Base-by-base conservation (phyloP, 805 yeast genomes). In the Candida xiaguanensis region DNA sequence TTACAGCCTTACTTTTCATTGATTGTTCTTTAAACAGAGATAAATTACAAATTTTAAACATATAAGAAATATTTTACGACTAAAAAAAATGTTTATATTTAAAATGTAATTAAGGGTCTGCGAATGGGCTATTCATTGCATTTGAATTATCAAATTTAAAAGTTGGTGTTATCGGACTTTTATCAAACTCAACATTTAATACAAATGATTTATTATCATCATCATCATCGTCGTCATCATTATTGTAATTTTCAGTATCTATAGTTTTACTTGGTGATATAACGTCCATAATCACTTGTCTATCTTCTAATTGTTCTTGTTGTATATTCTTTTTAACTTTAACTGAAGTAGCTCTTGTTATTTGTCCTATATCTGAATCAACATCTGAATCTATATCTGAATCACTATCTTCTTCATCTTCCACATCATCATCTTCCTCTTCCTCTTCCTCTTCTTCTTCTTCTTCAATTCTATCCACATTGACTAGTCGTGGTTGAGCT, bases 401-500 rank as follows among this genome's bases (percentile, higher is more conserved):
- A 32, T 47, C 55, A 32, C 49, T 19, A 16, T 20, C 34, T 9
- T 36, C 33, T 16, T 28, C 24, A 5, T 16, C 20, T 3, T 13
- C 15, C 12, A 26, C 34, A 3, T 25, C 36, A 45, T 47, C 55
- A 13, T 51, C 56, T 3, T 48, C 55, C 2, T 51, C 57, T 0
- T 53, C 60, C 3, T 51, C 55, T 17, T 49, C 57, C 17, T 59
- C 67, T 43, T 65, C 72, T 9, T 63, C 65, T 34, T 65, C 72
- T 48, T 68, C 74, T 31, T 67, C 72, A 39, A 68, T 72, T 43
- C 64, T 63, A 37, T 58, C 74, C 29, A 78, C 74, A 38, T 72
- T 72, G n/a, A 86, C 83, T 44, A 86, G 65, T 48, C 74, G 73
- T 1, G 95, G 93, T 52, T 74, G 78, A 2, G 85, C 93, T 43